Percentiles rank a stretch among this genome's conserved stretches.
Evolutionary conservation across 305 asterid genomes (phyloP).

Genomic region (Ilex paraguariensis): DNA sequence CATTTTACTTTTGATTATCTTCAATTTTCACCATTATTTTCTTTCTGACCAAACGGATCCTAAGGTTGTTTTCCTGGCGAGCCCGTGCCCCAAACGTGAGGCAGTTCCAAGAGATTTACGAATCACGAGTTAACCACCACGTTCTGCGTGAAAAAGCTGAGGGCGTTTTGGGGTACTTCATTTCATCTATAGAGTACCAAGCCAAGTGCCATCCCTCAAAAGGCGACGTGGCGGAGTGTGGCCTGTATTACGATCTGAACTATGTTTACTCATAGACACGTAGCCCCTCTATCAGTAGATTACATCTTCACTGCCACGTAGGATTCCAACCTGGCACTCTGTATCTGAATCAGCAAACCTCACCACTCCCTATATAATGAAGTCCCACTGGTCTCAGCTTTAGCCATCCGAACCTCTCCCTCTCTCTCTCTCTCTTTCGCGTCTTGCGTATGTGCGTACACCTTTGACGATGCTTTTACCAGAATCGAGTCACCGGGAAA

Average conservation of each 20-base stretch:
- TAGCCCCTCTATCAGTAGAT: slow-evolving; percentile 5
- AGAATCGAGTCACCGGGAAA: too few species aligned
- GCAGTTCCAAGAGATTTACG: slow-evolving; percentile 24
- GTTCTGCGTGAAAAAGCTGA: slow-evolving; percentile 15
- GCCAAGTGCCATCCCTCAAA: not conserved
- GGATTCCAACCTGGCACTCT: slow-evolving; percentile 25
- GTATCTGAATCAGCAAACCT: slow-evolving; percentile 32
- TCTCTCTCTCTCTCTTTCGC: slow-evolving; percentile 11
- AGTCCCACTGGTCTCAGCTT: slow-evolving; percentile 8
- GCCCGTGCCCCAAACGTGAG: slow-evolving; percentile 28
- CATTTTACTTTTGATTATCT: too few species aligned
- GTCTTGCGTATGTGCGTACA: too few species aligned
- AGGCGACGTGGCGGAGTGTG: slow-evolving; percentile 48
- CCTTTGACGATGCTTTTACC: too few species aligned
- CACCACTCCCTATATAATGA: slow-evolving; percentile 12
- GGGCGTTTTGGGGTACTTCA: slow-evolving; percentile 27
- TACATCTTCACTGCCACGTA: slow-evolving; percentile 28
- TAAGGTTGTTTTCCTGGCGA: not conserved
- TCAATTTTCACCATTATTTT: too few species aligned
- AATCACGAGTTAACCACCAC: slow-evolving; percentile 21
- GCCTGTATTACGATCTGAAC: slow-evolving; percentile 19
- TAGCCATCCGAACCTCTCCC: slow-evolving; percentile 8
- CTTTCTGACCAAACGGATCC: too few species aligned
- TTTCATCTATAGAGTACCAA: too few species aligned
- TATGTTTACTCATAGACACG: slow-evolving; percentile 40